Conservation (phyloP, 495 filamentous ascomycete genomes). For the Thermothielavioides terrestris region DNA sequence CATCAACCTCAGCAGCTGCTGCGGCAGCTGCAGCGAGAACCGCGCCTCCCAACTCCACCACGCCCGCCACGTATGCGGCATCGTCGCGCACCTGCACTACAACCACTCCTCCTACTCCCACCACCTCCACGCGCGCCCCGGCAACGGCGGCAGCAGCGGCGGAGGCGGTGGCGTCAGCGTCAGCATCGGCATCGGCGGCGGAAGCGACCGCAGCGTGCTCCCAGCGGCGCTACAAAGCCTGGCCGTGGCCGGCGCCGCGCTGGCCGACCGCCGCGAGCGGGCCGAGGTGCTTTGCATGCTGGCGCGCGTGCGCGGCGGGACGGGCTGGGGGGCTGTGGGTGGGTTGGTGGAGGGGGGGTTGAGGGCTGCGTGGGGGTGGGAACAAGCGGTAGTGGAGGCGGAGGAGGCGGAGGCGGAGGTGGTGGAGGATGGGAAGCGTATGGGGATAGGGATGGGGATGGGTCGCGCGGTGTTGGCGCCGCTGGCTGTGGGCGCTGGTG, state of each 20-base stretch:
- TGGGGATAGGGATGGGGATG: no score
- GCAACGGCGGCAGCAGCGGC: no score
- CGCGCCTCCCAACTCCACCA: slow-evolving; percentile 58
- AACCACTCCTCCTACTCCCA: no score
- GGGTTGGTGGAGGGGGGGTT: slow-evolving; percentile 61
- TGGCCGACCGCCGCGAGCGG: slow-evolving; percentile 63
- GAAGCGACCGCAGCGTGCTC: slow-evolving; percentile 67
- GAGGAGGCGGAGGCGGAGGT: background rate
- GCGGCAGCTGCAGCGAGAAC: slow-evolving; percentile 51
- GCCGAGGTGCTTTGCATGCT: slow-evolving; percentile 76
- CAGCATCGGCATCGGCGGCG: background rate
- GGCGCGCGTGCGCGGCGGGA: slow-evolving; percentile 62
- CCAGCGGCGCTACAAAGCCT: slow-evolving; percentile 71
- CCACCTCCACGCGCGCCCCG: no score
- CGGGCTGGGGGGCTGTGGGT: slow-evolving; percentile 67
- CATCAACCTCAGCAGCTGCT: slow-evolving; percentile 17
- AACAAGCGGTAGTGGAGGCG: background rate
- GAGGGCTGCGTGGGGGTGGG: slow-evolving; percentile 72
- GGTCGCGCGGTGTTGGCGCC: no score
- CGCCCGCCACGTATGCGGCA: slow-evolving; percentile 76
- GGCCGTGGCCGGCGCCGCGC: slow-evolving; percentile 65
- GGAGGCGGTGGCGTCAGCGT: no score
- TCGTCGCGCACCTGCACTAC: slow-evolving; percentile 69
- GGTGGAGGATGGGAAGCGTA: no score
- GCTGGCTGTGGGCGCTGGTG: no score